Conservation (phyloP, 2,329 filamentous ascomycete species). For the Septoria petroselini region DNA sequence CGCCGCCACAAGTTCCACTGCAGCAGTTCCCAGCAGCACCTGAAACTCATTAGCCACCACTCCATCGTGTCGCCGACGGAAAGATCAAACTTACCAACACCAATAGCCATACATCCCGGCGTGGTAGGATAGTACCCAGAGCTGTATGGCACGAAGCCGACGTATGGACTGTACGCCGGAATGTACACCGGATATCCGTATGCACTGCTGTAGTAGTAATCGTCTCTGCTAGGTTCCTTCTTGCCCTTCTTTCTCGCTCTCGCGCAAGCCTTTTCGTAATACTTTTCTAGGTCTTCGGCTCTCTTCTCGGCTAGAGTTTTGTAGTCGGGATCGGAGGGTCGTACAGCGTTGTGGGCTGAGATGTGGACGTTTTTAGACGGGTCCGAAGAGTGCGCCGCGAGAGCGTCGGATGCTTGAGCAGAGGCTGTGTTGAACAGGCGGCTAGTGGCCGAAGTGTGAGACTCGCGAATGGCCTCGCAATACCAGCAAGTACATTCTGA, state of each 20-base stretch:
- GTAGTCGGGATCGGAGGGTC: conserved; percentile 28
- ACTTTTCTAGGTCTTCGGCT: conserved; percentile 49
- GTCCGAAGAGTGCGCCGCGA: conserved; percentile 48
- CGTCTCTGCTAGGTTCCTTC: conserved; percentile 37
- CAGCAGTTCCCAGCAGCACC: conserved; percentile 47
- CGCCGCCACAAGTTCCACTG: conserved; percentile 43
- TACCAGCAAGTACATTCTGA: conserved; percentile 81
- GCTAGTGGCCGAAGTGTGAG: conserved; percentile 51
- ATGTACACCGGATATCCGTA: conserved; percentile 40
- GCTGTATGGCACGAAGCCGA: conserved; percentile 42
- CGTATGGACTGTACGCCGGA: conserved; percentile 40
- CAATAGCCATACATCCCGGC: conserved; percentile 46
- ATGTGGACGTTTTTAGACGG: conserved; percentile 64
- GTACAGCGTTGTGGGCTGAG: conserved; percentile 68
- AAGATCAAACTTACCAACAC: conserved; percentile 43
- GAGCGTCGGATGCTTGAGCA: conserved; percentile 35
- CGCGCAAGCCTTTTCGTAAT: conserved; percentile 51
- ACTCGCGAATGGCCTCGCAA: conserved; percentile 67
- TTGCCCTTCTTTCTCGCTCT: conserved; percentile 41
- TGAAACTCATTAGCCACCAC: no score
- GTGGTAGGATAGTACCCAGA: conserved; percentile 43
- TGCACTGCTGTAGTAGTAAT: conserved; percentile 42
- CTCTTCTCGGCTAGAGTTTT: conserved; percentile 25
- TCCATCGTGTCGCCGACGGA: no score
- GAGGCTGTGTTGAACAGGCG: conserved; percentile 47